Percentiles rank a stretch among this genome's conserved stretches.
These are phyloP conservation scores for Typha latifolia DNA, from an alignment of 176 grass and related monocot genomes.

Conservation along the genomic window DNA sequence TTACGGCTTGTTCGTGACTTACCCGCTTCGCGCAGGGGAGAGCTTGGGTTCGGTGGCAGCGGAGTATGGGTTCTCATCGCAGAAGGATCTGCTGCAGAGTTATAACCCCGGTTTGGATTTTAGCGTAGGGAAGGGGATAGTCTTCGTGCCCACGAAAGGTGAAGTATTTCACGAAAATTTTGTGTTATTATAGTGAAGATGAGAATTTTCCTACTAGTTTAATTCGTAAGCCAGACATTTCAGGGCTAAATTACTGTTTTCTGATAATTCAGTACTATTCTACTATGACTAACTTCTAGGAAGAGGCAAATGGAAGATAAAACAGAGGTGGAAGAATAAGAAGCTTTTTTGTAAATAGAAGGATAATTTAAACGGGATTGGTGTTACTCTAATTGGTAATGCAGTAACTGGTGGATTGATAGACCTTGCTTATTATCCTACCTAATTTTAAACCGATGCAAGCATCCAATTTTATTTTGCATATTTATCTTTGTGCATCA, in stretches of 20 bases:
- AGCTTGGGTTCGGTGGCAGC: conserved; percentile 12
- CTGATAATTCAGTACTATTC: no score
- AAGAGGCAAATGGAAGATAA: background rate
- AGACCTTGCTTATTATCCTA: background rate
- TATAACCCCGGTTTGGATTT: conserved; percentile 12
- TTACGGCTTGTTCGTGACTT: conserved; percentile 19
- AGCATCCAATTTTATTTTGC: background rate
- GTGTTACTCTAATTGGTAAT: background rate
- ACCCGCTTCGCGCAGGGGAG: conserved; percentile 12
- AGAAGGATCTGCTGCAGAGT: conserved; percentile 15
- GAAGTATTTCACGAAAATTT: background rate
- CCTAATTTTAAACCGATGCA: background rate
- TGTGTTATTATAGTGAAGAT: no score
- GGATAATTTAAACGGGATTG: background rate
- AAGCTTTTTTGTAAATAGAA: background rate
- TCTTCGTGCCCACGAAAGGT: conserved; percentile 21
- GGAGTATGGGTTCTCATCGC: background rate
- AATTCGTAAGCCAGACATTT: background rate
- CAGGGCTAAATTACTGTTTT: background rate
- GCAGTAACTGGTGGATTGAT: background rate
- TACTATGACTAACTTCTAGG: no score
- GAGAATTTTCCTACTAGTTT: background rate
- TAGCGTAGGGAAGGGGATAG: background rate
- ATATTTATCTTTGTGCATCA: background rate
- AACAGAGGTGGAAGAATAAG: background rate